Base-by-base conservation (phyloP, 2,329 filamentous ascomycete genomes). In the Clonostachys sp. region DNA sequence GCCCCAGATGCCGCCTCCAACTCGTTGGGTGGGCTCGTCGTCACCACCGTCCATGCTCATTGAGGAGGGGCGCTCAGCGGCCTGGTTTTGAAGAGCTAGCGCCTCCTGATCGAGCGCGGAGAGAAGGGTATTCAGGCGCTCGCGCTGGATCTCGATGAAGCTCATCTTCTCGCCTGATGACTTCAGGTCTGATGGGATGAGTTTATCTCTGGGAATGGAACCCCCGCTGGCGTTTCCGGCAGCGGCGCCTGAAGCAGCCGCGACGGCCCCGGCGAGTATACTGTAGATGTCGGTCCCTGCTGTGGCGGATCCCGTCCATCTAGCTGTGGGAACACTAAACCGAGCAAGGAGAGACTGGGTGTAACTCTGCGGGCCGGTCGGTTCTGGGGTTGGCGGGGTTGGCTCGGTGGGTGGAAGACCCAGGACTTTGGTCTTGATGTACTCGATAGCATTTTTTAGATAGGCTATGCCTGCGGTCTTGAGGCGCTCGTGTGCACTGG, bases 51-150 rank as follows among this genome's bases (percentile, higher is more conserved):
- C 57, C 35, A 56, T 53, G 38, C 58, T 48, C 52, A 59, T 57
- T 5, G 50, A 45, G 5, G 24, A 34, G 14, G 24, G n/a, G 38
- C 45, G 12, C 17, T 42, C 8, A 33, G 30, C 7, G 44, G 41
- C 51, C 30, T 51, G 55, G 17, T 63, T 59, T 53, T 74, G 69
- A 20, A 89, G 69, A 51, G 80, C 79, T 47, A 77, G 78, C 34
- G 89, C 89, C 68, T 96, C 91, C 48, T 80, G 81, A 56, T 95
- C 89, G 47, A 96, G 81, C 2, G 88, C 89, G 17, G 81, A 81
- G 35, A 95, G 75, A 20, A 96, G 75, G 35, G 86, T 78, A 49
- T 80, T 80, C 45, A 97, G 77, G 39, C 84, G 80, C 62, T 95
- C 88, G 48, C 87, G 84, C 72, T 96, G 90, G 9, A 86, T 81